Base-by-base conservation (phyloP, 2,329 filamentous ascomycete genomes). In the Alternaria gansuensis region DNA sequence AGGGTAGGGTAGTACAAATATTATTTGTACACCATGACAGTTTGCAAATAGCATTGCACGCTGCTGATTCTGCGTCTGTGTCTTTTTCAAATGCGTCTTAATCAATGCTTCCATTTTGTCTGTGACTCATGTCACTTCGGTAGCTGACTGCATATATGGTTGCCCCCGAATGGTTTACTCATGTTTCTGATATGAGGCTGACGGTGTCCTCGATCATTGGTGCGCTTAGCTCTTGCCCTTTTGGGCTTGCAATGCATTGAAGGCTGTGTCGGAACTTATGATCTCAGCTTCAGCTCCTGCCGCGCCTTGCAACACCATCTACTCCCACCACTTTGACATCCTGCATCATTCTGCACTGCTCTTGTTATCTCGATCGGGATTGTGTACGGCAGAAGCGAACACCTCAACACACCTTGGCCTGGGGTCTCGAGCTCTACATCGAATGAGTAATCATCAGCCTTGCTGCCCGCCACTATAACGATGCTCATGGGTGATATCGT, bases 1-100 rank as follows among this genome's bases (percentile, higher is more conserved):
- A n/a, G 67, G 29, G 9, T 21, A 26, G 44, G 23, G n/a, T 48
- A 17, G 34, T 24, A 59, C 28, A 49, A 34, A 55, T 41, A 34
- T 3, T 26, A 34, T 29, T 45, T 51, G 34, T 41, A 44, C 40
- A 59, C 8, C n/a, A 55, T n/a, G 53, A 11, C 3, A 39, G 24
- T 26, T 44, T 31, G 24, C 17, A 33, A 24, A 24, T 21, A 21
- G n/a, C 5, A 5, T 8, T 23, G 13, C 36, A 26, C 13, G 26
- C 26, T 54, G 36, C 26, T 14, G 3, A 4, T 33, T 36, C 21
- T 5, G n/a, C 36, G 5, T 21, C 10, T 2, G 4, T 28, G 14
- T 46, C 11, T 34, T 34, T 34, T 6, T 14, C 29, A 33, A 10
- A 10, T 13, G 14, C 14, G 8, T 28, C 17, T 1, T 10, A 31